Conservation (phyloP, 2,329 filamentous ascomycete genomes). For the Monosporascus sp. region DNA sequence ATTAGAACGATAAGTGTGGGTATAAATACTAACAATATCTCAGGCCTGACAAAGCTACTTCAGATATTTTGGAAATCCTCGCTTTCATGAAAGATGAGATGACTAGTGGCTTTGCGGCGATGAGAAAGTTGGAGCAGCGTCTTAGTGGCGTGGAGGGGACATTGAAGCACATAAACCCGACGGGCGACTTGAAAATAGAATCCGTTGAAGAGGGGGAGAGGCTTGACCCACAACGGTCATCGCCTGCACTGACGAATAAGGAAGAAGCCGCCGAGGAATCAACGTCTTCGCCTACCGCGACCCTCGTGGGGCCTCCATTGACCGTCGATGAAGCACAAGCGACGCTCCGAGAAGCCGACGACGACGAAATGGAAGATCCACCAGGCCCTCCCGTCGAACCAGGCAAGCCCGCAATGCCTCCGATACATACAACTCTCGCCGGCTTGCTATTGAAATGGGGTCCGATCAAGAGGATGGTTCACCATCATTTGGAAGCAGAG, state of each 20-base stretch:
- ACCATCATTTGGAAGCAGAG: conserved; percentile 39
- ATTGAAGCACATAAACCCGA: conserved; percentile 15
- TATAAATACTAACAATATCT: conserved; percentile 6
- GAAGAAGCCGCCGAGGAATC: conserved; percentile 13
- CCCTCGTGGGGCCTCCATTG: conserved; percentile 18
- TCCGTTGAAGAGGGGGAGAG: conserved; percentile 27
- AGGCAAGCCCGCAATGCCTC: conserved; percentile 66
- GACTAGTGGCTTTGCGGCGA: conserved; percentile 29
- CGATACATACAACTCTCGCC: conserved; percentile 86
- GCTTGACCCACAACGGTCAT: conserved; percentile 15
- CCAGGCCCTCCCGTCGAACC: conserved; percentile 48
- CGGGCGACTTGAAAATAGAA: conserved; percentile 24
- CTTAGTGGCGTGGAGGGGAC: conserved; percentile 34
- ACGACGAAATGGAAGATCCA: conserved; percentile 46
- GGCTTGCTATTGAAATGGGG: conserved; percentile 73
- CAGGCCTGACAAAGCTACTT: conserved; percentile 55
- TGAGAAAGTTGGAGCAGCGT: conserved; percentile 29
- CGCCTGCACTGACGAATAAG: conserved; percentile 14
- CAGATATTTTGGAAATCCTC: conserved; percentile 56
- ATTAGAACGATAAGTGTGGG: neutral
- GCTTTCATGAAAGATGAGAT: conserved; percentile 29
- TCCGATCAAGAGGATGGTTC: conserved; percentile 61
- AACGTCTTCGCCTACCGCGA: conserved; percentile 25
- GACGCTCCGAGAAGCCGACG: conserved; percentile 29
- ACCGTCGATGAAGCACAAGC: conserved; percentile 26